Conservation (phyloP, 768 basidiomycete species). For the Pleurotus ostreatus region DNA sequence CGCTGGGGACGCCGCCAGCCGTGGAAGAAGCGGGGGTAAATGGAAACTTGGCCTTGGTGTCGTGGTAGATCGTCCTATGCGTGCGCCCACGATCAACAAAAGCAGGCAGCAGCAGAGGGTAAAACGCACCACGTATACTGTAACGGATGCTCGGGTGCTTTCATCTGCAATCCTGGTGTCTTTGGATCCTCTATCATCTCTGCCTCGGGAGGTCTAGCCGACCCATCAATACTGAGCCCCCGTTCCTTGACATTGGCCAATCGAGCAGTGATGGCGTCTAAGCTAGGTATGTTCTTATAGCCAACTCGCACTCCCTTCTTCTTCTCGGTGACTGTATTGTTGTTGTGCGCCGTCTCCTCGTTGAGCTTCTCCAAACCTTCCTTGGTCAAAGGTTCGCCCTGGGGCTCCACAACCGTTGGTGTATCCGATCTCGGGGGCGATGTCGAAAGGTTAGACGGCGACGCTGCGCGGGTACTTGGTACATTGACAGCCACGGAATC, state of each 20-base stretch:
- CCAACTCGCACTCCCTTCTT: slow-evolving; percentile 42
- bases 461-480: slow-evolving; percentile 63
- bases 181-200: slow-evolving; percentile 81
- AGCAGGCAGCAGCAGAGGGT: no score
- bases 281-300: slow-evolving; percentile 84
- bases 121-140: slow-evolving; percentile 72
- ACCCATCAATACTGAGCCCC: slow-evolving; percentile 59
- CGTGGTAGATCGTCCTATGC: slow-evolving; percentile 84
- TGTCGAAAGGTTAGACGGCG: slow-evolving; percentile 50
- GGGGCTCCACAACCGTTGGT: slow-evolving; percentile 29
- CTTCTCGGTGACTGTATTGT: slow-evolving; percentile 20
- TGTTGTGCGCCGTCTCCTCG: slow-evolving; percentile 37
- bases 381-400: slow-evolving; percentile 54
- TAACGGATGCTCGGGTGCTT: slow-evolving; percentile 79
- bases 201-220: slow-evolving; percentile 68
- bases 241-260: slow-evolving; percentile 57
- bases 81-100: neutral
- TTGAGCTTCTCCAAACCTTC: slow-evolving; percentile 67
- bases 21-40: slow-evolving; percentile 40
- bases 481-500: slow-evolving; percentile 70
- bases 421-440: slow-evolving; percentile 45
- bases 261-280: slow-evolving; percentile 82
- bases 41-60: slow-evolving; percentile 73
- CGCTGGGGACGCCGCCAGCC: slow-evolving; percentile 16
- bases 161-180: slow-evolving; percentile 69